Base-by-base conservation (phyloP, 2,329 filamentous ascomycete genomes). In the Myriangium duriaei region DNA sequence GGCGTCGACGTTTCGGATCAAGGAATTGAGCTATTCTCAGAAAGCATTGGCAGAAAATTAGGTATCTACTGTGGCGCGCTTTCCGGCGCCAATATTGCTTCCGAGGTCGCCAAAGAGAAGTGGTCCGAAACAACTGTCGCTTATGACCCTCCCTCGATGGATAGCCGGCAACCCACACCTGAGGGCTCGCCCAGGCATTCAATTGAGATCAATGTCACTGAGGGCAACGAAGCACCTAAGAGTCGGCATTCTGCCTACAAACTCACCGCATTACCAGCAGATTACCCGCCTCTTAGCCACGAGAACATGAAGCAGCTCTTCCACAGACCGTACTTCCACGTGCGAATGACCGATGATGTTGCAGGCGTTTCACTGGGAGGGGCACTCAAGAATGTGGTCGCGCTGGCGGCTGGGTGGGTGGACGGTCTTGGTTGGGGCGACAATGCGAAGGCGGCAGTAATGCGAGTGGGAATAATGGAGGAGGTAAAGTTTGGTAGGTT, bases 401-500 rank as follows among this genome's bases (percentile, higher is more conserved):
- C 91, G 4, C 67, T 98, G 12, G 88, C 86, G 4, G 87, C 91
- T 19, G 91, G 91, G 41, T 98, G 93, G 60, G 86, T 96, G 31
- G 85, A 94, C 47, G 91, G 91, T 24, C 75, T 88, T 44, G 88
- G 88, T 47, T 98, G 91, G 88, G 91, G 91, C 53, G 87, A 96
- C 67, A 98, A 96, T 51, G 88, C 88, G 48, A 96, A 98, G 67
- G 86, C 91, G n/a, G 91, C 91, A 32, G 79, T 98, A 43, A 96
- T 98, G 85, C 82, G 91, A 30, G 81, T 96, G 13, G 91, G 91
- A 5, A 74, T 98, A 32, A 71, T 95, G 50, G 91, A 98, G 64
- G 94, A 95, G 80, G 85, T 96, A 53, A 81, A 82, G 56, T 98
- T 98, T 50, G 88, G 88, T 47, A 85, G 87, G 59, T 76, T 81